Evolutionary conservation across 2,329 filamentous ascomycete genomes (phyloP).

Genomic region (Claviceps humidiphila): DNA sequence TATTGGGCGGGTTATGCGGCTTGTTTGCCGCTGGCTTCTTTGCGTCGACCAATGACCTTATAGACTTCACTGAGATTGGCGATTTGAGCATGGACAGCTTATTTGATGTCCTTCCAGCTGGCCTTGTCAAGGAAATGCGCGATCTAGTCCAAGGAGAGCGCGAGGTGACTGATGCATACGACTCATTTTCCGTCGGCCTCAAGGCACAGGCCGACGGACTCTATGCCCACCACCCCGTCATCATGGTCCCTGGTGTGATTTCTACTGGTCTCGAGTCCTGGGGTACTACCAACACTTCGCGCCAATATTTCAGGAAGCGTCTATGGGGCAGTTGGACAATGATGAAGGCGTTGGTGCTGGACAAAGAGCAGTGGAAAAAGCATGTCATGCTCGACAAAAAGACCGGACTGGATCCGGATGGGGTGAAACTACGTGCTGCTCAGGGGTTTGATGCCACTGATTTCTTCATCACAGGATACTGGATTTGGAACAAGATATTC

Average conservation of each 20-base stretch:
- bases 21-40: conserved; percentile 83
- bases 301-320: conserved; percentile 85
- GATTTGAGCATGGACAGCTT: conserved; percentile 76
- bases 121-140: conserved; percentile 71
- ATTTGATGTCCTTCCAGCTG: conserved; percentile 76
- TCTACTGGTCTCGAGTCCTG: conserved; percentile 94
- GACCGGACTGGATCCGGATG: conserved; percentile 81
- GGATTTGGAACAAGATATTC: conserved; percentile 98
- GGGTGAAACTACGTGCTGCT: conserved; percentile 79
- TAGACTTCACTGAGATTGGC: conserved; percentile 57
- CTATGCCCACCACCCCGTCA: conserved; percentile 69
- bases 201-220: conserved; percentile 74
- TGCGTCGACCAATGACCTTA: conserved; percentile 76
- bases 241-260: conserved; percentile 97
- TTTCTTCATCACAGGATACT: conserved; percentile 85
- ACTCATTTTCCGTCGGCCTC: conserved; percentile 83
- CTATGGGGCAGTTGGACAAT: conserved; percentile 98
- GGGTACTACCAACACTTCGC: conserved; percentile 75
- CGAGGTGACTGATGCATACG: conserved; percentile 71
- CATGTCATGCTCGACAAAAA: conserved; percentile 94
- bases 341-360: conserved; percentile 88
- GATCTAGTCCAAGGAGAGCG: conserved; percentile 80
- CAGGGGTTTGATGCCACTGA: conserved; percentile 97
- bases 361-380: conserved; percentile 88
- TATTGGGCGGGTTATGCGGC: conserved; percentile 79